These are phyloP conservation scores for Solanum appendiculatum DNA, from an alignment of 257 asterid genomes.

Conservation along the genomic window DNA sequence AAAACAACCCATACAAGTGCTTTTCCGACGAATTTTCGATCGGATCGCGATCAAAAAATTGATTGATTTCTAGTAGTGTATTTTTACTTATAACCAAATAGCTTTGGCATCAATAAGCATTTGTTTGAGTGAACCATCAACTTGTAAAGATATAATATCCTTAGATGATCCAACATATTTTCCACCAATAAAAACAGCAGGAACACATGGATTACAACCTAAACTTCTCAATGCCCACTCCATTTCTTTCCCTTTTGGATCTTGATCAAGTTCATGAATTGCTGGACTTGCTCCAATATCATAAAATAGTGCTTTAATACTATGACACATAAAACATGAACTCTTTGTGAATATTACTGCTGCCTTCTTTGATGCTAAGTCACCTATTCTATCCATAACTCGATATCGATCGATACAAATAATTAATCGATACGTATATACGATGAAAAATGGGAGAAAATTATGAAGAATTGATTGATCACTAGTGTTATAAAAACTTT, in stretches of 20 bases:
- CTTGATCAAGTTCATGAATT: constrained; percentile 10
- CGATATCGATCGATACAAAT: neutral
- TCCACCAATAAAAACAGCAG: constrained; percentile 13
- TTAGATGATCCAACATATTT: constrained; percentile 12
- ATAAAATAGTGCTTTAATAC: constrained; percentile 9
- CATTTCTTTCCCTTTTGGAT: constrained; percentile 5
- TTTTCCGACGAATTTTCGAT: neutral
- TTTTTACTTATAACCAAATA: constrained; percentile 7
- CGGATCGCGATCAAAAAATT: neutral
- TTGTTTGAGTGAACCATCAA: constrained; percentile 14
- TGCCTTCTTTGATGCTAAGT: constrained; percentile 9
- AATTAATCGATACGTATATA: neutral
- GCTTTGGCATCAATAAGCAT: constrained; percentile 18
- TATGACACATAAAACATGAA: constrained; percentile 14
- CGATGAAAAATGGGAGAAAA: neutral
- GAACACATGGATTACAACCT: constrained; percentile 12
- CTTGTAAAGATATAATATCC: constrained; percentile 14
- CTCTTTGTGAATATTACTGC: constrained; percentile 13
- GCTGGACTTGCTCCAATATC: constrained; percentile 14
- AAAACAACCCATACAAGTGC: neutral
- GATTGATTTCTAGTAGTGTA: neutral
- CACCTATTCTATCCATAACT: constrained; percentile 6
- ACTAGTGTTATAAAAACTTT: neutral
- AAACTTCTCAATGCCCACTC: constrained; percentile 6
- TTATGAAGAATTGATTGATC: neutral